phyloP scores from a whole-genome alignment of 2,329 filamentous ascomycete species.

The Trichoderma lentiforme region DNA sequence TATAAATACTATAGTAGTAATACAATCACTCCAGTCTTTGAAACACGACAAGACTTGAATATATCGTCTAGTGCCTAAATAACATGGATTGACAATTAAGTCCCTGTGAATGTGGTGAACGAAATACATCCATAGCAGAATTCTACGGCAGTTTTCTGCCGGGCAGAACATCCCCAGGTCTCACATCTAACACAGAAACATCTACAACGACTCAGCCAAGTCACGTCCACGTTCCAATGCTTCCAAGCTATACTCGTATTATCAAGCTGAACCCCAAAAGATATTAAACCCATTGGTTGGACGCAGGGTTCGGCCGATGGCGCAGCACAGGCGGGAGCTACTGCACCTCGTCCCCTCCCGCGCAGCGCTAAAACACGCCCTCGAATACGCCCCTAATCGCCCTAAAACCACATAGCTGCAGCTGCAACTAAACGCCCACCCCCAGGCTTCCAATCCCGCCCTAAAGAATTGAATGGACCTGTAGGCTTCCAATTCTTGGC shows the following conservation, averaged over 20 bases:
- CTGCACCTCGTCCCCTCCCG: conserved; percentile 1
- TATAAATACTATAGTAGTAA: background rate
- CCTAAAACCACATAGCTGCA: background rate
- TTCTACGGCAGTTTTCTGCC: background rate
- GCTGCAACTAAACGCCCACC: background rate
- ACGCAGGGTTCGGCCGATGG: background rate
- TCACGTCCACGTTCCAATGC: background rate
- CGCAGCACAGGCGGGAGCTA: conserved; percentile 6
- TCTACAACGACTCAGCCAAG: background rate
- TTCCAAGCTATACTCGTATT: background rate
- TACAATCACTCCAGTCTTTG: background rate
- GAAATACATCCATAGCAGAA: background rate
- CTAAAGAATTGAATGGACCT: background rate
- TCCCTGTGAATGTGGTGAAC: background rate
- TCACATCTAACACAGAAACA: background rate
- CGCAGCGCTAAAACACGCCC: background rate
- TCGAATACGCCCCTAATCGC: background rate
- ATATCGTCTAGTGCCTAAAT: background rate
- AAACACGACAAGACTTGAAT: background rate
- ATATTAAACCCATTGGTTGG: background rate
- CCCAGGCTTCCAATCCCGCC: background rate
- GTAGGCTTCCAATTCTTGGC: background rate
- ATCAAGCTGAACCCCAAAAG: background rate
- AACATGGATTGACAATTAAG: background rate
- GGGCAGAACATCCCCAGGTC: background rate